Conservation (phyloP, 176 grass and related monocot genomes). For the Guadua angustifolia region DNA sequence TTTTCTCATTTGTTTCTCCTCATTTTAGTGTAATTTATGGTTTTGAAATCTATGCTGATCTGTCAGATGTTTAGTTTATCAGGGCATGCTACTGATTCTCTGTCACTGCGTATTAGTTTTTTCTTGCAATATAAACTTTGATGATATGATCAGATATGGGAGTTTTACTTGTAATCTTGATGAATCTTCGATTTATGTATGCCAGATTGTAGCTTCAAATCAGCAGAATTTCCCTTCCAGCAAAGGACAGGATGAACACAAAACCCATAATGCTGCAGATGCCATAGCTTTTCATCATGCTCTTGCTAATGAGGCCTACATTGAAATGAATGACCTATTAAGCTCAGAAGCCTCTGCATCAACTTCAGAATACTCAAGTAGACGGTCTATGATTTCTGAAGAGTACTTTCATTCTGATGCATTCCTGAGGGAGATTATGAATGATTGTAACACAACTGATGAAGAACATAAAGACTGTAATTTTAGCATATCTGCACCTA, state of each 20-base stretch:
- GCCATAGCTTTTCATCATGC: slow-evolving; percentile 24
- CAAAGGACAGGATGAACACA: slow-evolving; percentile 26
- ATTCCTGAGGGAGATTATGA: slow-evolving; percentile 49
- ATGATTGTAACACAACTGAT: slow-evolving; percentile 26
- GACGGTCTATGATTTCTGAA: slow-evolving; percentile 49
- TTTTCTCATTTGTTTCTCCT: background rate
- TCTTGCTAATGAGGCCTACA: slow-evolving; percentile 45
- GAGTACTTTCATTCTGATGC: slow-evolving; percentile 60
- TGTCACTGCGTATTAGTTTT: background rate
- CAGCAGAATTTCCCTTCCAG: slow-evolving; percentile 22
- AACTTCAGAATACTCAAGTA: slow-evolving; percentile 67
- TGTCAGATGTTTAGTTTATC: slow-evolving; percentile 11
- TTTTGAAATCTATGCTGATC: background rate
- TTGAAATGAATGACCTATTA: slow-evolving; percentile 67
- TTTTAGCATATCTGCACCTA: slow-evolving; percentile 39
- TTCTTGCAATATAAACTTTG: background rate
- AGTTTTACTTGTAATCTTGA: slow-evolving; percentile 11
- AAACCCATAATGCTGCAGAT: slow-evolving; percentile 28
- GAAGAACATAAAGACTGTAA: slow-evolving; percentile 30
- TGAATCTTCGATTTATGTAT: slow-evolving; percentile 30
- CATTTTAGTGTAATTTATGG: background rate
- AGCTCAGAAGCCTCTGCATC: slow-evolving; percentile 50
- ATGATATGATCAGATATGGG: background rate
- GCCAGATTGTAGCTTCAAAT: slow-evolving; percentile 31
- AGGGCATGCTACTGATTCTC: background rate